phyloP scores from a whole-genome alignment of 257 asterid genomes.

The Scutellaria minor region DNA sequence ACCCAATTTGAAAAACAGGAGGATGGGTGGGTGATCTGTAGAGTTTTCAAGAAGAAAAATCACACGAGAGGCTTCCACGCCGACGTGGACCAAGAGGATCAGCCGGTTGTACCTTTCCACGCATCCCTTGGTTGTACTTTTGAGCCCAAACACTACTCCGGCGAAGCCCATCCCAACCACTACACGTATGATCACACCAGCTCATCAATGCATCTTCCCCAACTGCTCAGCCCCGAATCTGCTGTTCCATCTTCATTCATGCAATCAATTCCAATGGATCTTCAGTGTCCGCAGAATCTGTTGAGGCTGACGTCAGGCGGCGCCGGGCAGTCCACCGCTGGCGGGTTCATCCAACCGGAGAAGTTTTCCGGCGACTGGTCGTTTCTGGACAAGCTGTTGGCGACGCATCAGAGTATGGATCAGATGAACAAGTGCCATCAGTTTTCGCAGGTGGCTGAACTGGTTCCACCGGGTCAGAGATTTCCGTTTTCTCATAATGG shows the following conservation, averaged over 20 bases:
- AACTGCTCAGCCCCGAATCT: slow-evolving; percentile 56
- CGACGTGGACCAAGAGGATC: slow-evolving; percentile 44
- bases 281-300: slow-evolving; percentile 49
- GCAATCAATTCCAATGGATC: slow-evolving; percentile 37
- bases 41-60: slow-evolving; percentile 81
- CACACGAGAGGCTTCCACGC: slow-evolving; percentile 57
- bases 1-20: slow-evolving; percentile 44
- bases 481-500: slow-evolving; percentile 42
- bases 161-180: slow-evolving; percentile 30
- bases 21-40: slow-evolving; percentile 91
- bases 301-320: slow-evolving; percentile 50
- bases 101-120: slow-evolving; percentile 35
- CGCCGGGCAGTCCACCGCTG: slow-evolving; percentile 33
- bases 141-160: slow-evolving; percentile 41
- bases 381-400: slow-evolving; percentile 69
- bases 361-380: slow-evolving; percentile 70
- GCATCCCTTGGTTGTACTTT: slow-evolving; percentile 25
- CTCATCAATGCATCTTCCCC: slow-evolving; percentile 62
- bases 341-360: slow-evolving; percentile 39
- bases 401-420: slow-evolving; percentile 55
- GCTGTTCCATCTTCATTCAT: slow-evolving; percentile 40
- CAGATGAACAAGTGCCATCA: slow-evolving; percentile 44
- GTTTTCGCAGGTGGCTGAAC: slow-evolving; percentile 44
- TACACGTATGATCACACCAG: slow-evolving; percentile 34
- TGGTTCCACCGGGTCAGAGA: slow-evolving; percentile 45